Evolutionary conservation across 2,329 filamentous ascomycete genomes (phyloP).

Genomic region (Arthrobotrys sphaeroides): DNA sequence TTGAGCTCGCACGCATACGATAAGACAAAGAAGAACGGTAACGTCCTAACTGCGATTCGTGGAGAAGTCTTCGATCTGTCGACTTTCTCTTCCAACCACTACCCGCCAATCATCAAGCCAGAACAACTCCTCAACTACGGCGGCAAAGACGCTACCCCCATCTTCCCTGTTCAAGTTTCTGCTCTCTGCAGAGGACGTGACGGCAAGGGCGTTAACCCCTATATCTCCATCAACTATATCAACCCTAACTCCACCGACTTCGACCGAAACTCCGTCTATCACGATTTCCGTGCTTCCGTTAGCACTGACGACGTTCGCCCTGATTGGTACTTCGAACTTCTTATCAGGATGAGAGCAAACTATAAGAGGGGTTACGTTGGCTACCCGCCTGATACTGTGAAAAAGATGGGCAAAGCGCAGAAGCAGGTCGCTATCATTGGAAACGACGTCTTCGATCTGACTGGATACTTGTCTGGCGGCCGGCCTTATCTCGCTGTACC

Average conservation of each 20-base stretch:
- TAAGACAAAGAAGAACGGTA: slow-evolving; percentile 69
- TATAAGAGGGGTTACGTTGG: slow-evolving; percentile 90
- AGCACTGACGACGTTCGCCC: slow-evolving; percentile 76
- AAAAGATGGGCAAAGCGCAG: slow-evolving; percentile 72
- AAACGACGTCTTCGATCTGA: slow-evolving; percentile 85
- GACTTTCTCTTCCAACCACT: slow-evolving; percentile 78
- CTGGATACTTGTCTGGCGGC: slow-evolving; percentile 80
- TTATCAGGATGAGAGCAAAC: slow-evolving; percentile 77
- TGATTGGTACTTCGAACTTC: slow-evolving; percentile 93
- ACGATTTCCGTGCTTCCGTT: slow-evolving; percentile 88
- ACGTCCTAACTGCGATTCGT: slow-evolving; percentile 81
- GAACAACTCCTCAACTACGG: slow-evolving; percentile 80
- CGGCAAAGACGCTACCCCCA: slow-evolving; percentile 81
- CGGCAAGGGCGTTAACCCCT: slow-evolving; percentile 71
- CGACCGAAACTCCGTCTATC: slow-evolving; percentile 81
- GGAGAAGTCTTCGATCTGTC: slow-evolving; percentile 87
- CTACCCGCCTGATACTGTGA: slow-evolving; percentile 80
- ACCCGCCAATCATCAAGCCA: slow-evolving; percentile 72
- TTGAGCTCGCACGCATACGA: slow-evolving; percentile 68
- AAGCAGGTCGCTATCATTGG: slow-evolving; percentile 79
- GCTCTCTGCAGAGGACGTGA: slow-evolving; percentile 84
- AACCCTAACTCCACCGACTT: slow-evolving; percentile 74
- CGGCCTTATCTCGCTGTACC: slow-evolving; percentile 66
- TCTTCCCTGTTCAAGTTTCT: slow-evolving; percentile 95
- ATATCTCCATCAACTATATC: slow-evolving; percentile 86